A percentile compares a stretch with the other conserved stretches of the same genome.
phyloP scores from a whole-genome alignment of 202 grass and related monocot genomes.

The Musa balbisiana region DNA sequence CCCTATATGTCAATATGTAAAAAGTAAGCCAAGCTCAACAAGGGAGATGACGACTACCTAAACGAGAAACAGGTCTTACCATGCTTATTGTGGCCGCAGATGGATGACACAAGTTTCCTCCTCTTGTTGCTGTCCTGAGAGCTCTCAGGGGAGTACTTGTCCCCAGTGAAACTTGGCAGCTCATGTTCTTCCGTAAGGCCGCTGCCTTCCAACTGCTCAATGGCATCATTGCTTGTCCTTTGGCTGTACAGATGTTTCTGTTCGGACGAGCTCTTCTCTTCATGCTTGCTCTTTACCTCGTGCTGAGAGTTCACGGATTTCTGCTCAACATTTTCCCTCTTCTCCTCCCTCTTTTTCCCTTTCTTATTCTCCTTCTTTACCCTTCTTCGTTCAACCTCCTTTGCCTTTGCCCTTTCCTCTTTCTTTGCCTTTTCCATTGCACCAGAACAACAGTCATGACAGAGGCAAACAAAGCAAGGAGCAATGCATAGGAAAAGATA shows the following conservation, averaged over 20 bases:
- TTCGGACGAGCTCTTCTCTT: constrained; percentile 6
- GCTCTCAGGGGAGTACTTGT: constrained; percentile 49
- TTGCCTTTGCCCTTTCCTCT: constrained; percentile 24
- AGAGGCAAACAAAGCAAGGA: constrained; percentile 26
- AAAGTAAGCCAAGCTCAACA: too few species aligned
- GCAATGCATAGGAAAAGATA: neutral
- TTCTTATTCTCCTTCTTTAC: constrained; percentile 9
- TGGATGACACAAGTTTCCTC: constrained; percentile 32
- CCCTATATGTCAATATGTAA: constrained; percentile 13
- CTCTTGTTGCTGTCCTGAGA: constrained; percentile 88
- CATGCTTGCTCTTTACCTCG: constrained; percentile 46
- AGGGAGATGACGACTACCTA: neutral
- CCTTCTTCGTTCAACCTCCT: constrained; percentile 48
- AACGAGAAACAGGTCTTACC: constrained; percentile 22
- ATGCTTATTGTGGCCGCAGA: constrained; percentile 39
- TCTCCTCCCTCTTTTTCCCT: constrained; percentile 43
- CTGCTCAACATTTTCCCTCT: constrained; percentile 31
- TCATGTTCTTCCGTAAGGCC: constrained; percentile 76
- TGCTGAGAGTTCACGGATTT: constrained; percentile 30
- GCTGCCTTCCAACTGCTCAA: constrained; percentile 68
- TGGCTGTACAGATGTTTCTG: neutral
- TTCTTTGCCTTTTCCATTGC: constrained; percentile 43
- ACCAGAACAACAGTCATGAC: constrained; percentile 78
- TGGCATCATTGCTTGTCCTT: constrained; percentile 14
- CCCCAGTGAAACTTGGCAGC: constrained; percentile 29